Conservation (phyloP, 345 rosid species). For the Bretschneidera sinensis region DNA sequence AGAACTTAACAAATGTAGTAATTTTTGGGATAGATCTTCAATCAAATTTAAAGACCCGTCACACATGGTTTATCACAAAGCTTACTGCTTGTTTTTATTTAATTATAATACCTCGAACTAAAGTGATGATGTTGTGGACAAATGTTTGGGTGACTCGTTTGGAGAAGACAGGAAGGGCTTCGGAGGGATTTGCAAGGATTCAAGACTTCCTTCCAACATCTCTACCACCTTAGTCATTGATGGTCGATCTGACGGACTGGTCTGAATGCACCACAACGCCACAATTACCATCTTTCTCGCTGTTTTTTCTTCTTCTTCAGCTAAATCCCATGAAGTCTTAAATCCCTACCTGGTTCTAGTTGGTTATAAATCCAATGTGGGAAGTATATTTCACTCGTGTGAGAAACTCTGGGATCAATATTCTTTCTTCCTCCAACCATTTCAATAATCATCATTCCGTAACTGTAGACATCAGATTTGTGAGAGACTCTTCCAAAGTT, state of each 20-base stretch:
- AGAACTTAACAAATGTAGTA: no score
- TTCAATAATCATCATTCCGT: slow-evolving; percentile 42
- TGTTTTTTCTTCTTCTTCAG: slow-evolving; percentile 13
- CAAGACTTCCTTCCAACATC: slow-evolving; percentile 30
- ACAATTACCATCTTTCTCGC: slow-evolving; percentile 25
- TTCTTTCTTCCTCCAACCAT: slow-evolving; percentile 36
- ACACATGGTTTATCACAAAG: no score
- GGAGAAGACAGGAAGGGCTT: slow-evolving; percentile 16
- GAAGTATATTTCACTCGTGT: slow-evolving; percentile 30
- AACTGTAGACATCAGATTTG: slow-evolving; percentile 50
- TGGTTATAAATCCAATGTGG: slow-evolving; percentile 26
- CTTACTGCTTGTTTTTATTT: no score
- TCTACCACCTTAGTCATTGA: slow-evolving; percentile 24
- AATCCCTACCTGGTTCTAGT: slow-evolving; percentile 16
- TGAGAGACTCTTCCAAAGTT: slow-evolving; percentile 30
- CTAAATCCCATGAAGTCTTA: slow-evolving; percentile 1
- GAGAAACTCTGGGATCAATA: slow-evolving; percentile 1
- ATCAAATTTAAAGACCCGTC: no score
- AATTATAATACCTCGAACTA: not conserved
- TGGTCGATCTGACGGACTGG: slow-evolving; percentile 24
- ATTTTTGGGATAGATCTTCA: no score
- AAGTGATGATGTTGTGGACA: not conserved
- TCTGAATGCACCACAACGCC: slow-evolving; percentile 33
- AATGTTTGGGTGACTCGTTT: not conserved
- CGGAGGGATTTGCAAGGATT: slow-evolving; percentile 20